Evolutionary conservation across 306 rosid species (phyloP), one percentile per base, ranked within the genome.

Genomic region (Vigna trinervia): DNA sequence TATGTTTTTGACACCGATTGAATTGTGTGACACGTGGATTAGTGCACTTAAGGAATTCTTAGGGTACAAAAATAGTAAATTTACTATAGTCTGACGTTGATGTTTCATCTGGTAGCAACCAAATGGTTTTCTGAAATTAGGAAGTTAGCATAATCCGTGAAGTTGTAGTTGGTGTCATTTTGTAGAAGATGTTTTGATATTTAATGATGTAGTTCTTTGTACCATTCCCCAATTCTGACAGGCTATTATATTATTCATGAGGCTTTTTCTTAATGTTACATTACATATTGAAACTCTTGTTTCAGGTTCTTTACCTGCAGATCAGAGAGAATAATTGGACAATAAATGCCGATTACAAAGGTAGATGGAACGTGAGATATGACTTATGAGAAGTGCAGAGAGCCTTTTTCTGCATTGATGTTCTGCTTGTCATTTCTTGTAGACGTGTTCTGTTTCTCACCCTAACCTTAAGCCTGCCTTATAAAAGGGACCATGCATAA

Each of bases 251-350:
- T 26, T 41, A 54, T 71, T 69, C 34, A 52, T 20, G 46, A 36
- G 46, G 58, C 38, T 51, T 45, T 57, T 58, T 59, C 73, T 62
- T 23, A 51, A 61, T 60, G 71, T 32, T 76, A 23, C 61, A 53
- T 69, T 30, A 28, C 53, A 43, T 57, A 22, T 60, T 69, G 23
- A 68, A 79, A 47, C 69, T 62, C 54, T 79, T 78, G 66, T 78
- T 68, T 67, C 90, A 96, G 99, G 88, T 91, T 80, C 98, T 98
- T 20, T 96, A 96, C 80, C n/a, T 90, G 80, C 98, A 96, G 96
- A 77, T 96, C 79, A 92, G 96, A 85, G 99, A 96, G 89, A 96
- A 96, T 77, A 96, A 92, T 81, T 96, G 97, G 99, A 86, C 96
- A 7, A 59, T 92, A 23, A 96, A 91, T 81, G 90, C 89, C 0